Evolutionary conservation across 768 basidiomycete genomes (phyloP), one percentile per base, ranked within the genome.

Genomic region (Tylopilus balloui): DNA sequence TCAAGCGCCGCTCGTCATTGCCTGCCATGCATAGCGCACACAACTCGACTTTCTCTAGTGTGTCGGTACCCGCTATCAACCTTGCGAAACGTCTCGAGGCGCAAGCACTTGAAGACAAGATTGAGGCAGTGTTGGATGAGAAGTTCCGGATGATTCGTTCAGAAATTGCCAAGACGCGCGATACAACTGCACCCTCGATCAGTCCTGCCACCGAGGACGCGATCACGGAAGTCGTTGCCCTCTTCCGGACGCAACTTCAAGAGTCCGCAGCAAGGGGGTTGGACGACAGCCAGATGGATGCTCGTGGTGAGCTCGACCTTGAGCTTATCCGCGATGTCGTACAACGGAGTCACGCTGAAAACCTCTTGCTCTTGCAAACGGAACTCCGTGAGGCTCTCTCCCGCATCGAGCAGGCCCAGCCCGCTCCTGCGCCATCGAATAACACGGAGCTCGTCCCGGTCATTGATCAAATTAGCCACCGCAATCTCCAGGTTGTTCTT

Each of bases 291-390:
- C 81, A 79, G 57, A 71, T 79, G 69, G 86, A 88, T 57, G 86
- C 84, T 20, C 79, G 80, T 25, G 86, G 84, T 17, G 88, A 91
- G 54, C 68, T 89, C 21, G 88, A 91, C 67, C 81, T 88, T 62
- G 84, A 88, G 60, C 70, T 88, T 52, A 76, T 92, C 60, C 84
- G 78, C 59, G 80, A 81, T 51, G 71, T 82, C 31, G 71, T 92
- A 19, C 79, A 87, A 53, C 78, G 86, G 56, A 79, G 81, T 12
- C 82, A 88, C 29, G 72, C 77, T 32, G 80, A 86, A 50, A 66
- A 81, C n/a, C 67, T 82, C 1, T 69, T 73, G 3, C 58, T 76
- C 13, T 62, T 92, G 47, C 80, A 79, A 61, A 75, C 68, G 10
- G 86, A 89, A 56, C 65, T 89, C n/a, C 71, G 70, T 17, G 71